Evolutionary conservation across 1,284 basidiomycete species (phyloP), one percentile per base, ranked within the genome.

Genomic region (Melanopsichium pennsylvanicum): DNA sequence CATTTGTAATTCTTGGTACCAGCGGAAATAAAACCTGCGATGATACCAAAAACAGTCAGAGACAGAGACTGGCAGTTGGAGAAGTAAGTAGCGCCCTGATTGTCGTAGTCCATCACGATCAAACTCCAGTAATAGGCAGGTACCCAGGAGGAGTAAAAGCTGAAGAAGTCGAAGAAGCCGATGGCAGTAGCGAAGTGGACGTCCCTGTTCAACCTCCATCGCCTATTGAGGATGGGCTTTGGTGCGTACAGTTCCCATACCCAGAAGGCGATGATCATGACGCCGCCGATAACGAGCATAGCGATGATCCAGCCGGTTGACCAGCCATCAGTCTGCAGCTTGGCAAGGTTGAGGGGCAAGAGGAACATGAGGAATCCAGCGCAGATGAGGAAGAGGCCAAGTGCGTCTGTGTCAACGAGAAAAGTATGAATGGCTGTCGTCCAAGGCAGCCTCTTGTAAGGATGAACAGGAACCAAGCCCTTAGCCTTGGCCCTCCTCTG

Each of bases 81-180:
- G 48, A 74, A 80, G 66, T 81, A 81, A 27, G 16, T 33, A 8
- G 76, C 72, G 22, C 67, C 61, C 1, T 13, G 16, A 27, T 11
- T 9, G 38, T 46, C 46, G 42, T 54, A 78, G 42, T 49, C 68
- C 49, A 62, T 58, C 40, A 64, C 52, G 48, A 78, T 55, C 18
- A 54, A 37, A 15, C 56, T 38, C 67, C 67, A 78, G 16, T 23
- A 47, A 60, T 67, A 78, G 13, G 72, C 70, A 37, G 66, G 63
- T 4, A 56, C 56, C 76, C 76, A 81, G 4, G 70, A 64, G 31
- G 62, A 29, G 43, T 76, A 73, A 63, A 79, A 81, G 41, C 68
- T 51, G 62, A 75, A 61, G 52, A 79, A 79, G 62, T 81, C 79
- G 32, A 80, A 76, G 67, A 77, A 78, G 25, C 73, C 76, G 29